Conservation (phyloP, 257 asterid species). For the Perilla frutescens region DNA sequence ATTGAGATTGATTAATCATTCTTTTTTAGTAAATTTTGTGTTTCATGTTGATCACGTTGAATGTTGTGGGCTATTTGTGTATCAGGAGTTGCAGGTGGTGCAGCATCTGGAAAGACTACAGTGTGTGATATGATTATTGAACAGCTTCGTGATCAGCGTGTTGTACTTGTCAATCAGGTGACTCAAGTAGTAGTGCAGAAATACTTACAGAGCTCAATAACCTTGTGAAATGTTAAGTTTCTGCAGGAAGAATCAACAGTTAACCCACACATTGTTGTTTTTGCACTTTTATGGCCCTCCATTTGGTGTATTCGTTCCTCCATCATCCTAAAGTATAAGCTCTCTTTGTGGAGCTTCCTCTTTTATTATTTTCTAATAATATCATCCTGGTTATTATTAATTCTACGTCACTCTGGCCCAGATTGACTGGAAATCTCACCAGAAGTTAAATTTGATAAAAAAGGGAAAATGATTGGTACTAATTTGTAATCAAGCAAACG, state of each 20-base stretch:
- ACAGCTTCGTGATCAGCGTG: slow-evolving; percentile 98
- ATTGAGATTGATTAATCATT: slow-evolving; percentile 5
- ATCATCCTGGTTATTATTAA: no score
- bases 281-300: slow-evolving; percentile 5
- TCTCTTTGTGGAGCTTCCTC: background rate
- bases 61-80: slow-evolving; percentile 23
- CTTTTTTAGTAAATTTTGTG: slow-evolving; percentile 13
- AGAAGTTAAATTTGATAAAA: no score
- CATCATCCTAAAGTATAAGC: slow-evolving; percentile 8
- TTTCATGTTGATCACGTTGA: slow-evolving; percentile 29
- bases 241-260: slow-evolving; percentile 22
- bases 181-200: no score
- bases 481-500: no score
- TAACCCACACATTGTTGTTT: no score
- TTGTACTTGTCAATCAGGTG: slow-evolving; percentile 98
- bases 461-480: no score
- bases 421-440: no score
- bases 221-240: slow-evolving; percentile 13
- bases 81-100: slow-evolving; percentile 99
- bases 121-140: slow-evolving; percentile 98
- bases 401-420: no score
- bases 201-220: slow-evolving; percentile 1
- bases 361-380: no score
- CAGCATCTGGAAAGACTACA: slow-evolving; percentile 98
- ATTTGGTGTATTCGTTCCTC: slow-evolving; percentile 7